Percentiles rank a stretch among this genome's conserved stretches.
phyloP scores from a whole-genome alignment of 1,284 basidiomycete genomes.

The Melanopsichium pennsylvanicum region DNA sequence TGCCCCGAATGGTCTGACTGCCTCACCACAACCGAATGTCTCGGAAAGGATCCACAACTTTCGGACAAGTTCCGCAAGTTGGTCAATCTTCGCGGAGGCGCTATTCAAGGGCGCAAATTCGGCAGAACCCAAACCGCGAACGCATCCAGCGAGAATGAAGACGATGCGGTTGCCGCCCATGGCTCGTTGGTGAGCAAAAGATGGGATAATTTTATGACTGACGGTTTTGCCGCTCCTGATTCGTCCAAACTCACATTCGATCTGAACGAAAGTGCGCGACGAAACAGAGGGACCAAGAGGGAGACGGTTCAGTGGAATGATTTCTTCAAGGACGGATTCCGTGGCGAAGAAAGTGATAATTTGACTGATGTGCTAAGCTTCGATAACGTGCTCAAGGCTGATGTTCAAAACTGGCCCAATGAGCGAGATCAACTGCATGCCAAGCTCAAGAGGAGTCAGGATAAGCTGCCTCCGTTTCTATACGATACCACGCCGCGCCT shows the following conservation, averaged over 20 bases:
- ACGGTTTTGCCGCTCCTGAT: constrained; percentile 61
- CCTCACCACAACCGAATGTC: constrained; percentile 11
- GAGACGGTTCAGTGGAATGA: constrained; percentile 60
- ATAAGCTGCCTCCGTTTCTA: constrained; percentile 53
- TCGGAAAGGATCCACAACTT: constrained; percentile 56
- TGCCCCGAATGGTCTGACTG: constrained; percentile 57
- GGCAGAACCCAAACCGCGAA: constrained; percentile 1
- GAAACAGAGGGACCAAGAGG: constrained; percentile 31
- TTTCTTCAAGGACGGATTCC: constrained; percentile 56
- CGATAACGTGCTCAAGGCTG: constrained; percentile 55
- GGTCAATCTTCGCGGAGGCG: constrained; percentile 52
- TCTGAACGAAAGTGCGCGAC: constrained; percentile 56
- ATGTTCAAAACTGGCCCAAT: constrained; percentile 53
- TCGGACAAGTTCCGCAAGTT: constrained; percentile 60
- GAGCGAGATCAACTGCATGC: constrained; percentile 42
- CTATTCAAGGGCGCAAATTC: constrained; percentile 22
- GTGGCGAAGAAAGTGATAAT: constrained; percentile 15
- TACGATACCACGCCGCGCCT: constrained; percentile 55
- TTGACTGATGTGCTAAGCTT: constrained; percentile 56
- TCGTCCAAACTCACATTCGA: constrained; percentile 59
- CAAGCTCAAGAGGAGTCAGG: constrained; percentile 39
- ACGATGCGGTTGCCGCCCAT: constrained; percentile 35
- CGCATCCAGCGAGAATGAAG: constrained; percentile 11
- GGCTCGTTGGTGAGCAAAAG: constrained; percentile 51
- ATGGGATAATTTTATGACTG: constrained; percentile 59